phyloP scores from a whole-genome alignment of 805 yeast species.

The Wickerhamomyces chambardii region DNA sequence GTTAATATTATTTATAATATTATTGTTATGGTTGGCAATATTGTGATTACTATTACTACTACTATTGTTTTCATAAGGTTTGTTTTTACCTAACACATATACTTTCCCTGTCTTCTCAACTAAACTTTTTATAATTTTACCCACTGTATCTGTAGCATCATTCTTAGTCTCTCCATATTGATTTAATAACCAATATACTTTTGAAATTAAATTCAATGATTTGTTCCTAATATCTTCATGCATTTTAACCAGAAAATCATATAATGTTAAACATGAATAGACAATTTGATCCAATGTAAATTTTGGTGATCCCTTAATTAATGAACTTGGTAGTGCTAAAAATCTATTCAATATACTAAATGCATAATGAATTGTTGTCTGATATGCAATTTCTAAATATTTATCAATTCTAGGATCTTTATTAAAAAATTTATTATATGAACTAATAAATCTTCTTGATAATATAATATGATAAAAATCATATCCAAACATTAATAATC shows the following conservation, averaged over 20 bases:
- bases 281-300: slow-evolving; percentile 42
- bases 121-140: slow-evolving; percentile 40
- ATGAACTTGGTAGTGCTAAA: slow-evolving; percentile 31
- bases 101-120: slow-evolving; percentile 24
- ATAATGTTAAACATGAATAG: slow-evolving; percentile 43
- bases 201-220: slow-evolving; percentile 37
- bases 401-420: slow-evolving; percentile 13
- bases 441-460: slow-evolving; percentile 27
- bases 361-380: slow-evolving; percentile 36
- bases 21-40: too few species aligned
- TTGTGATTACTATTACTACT: too few species aligned
- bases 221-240: slow-evolving; percentile 28
- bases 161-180: slow-evolving; percentile 46
- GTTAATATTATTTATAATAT: too few species aligned
- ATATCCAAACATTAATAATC: slow-evolving; percentile 35
- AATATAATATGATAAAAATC: slow-evolving; percentile 37
- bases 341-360: slow-evolving; percentile 35
- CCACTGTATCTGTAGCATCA: slow-evolving; percentile 54
- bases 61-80: not conserved
- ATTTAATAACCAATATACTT: slow-evolving; percentile 49
- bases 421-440: slow-evolving; percentile 16
- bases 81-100: not conserved
- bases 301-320: slow-evolving; percentile 48
- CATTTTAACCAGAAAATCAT: slow-evolving; percentile 34
- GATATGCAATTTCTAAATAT: slow-evolving; percentile 21